A percentile compares a stretch with the other conserved stretches of the same genome.
Evolutionary conservation across 1,284 basidiomycete genomes (phyloP).

Genomic region (Moesziomyces antarcticus): DNA sequence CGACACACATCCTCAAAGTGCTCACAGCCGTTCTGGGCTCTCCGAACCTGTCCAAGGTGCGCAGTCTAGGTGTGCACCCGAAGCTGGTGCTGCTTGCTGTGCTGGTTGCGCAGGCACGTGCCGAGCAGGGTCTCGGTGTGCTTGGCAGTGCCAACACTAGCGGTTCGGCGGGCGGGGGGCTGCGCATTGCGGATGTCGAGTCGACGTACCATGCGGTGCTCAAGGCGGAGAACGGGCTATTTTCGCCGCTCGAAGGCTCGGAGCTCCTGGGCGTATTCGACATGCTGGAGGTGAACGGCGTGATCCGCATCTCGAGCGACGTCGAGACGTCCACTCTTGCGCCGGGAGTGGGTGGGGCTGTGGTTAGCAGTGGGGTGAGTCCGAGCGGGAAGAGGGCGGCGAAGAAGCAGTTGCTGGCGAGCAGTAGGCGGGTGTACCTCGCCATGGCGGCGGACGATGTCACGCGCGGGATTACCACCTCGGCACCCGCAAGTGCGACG

Average conservation of each 20-base stretch:
- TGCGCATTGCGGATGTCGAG: slow-evolving; percentile 57
- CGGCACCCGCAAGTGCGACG: not conserved
- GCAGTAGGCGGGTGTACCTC: slow-evolving; percentile 44
- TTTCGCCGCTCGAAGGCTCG: slow-evolving; percentile 50
- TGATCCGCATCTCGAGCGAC: slow-evolving; percentile 50
- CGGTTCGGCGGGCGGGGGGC: slow-evolving; percentile 4
- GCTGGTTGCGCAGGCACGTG: slow-evolving; percentile 51
- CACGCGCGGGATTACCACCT: slow-evolving; percentile 51
- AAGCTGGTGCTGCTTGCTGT: slow-evolving; percentile 62
- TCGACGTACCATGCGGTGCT: slow-evolving; percentile 57
- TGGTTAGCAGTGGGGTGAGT: slow-evolving; percentile 32
- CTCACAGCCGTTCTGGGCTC: slow-evolving; percentile 62
- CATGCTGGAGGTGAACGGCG: slow-evolving; percentile 62
- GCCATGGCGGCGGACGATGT: slow-evolving; percentile 50
- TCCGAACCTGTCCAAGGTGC: slow-evolving; percentile 58
- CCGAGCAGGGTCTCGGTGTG: slow-evolving; percentile 28
- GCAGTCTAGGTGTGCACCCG: slow-evolving; percentile 59
- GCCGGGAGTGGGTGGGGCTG: not conserved
- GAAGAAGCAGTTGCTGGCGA: slow-evolving; percentile 57
- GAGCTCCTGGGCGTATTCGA: slow-evolving; percentile 65
- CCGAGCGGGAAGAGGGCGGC: slow-evolving; percentile 59
- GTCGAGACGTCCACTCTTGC: slow-evolving; percentile 10
- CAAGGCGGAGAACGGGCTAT: slow-evolving; percentile 48
- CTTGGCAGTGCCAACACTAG: slow-evolving; percentile 30
- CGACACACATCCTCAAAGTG: slow-evolving; percentile 63